Evolutionary conservation across 306 rosid genomes (phyloP).

Genomic region (Vachellia collinsii): DNA sequence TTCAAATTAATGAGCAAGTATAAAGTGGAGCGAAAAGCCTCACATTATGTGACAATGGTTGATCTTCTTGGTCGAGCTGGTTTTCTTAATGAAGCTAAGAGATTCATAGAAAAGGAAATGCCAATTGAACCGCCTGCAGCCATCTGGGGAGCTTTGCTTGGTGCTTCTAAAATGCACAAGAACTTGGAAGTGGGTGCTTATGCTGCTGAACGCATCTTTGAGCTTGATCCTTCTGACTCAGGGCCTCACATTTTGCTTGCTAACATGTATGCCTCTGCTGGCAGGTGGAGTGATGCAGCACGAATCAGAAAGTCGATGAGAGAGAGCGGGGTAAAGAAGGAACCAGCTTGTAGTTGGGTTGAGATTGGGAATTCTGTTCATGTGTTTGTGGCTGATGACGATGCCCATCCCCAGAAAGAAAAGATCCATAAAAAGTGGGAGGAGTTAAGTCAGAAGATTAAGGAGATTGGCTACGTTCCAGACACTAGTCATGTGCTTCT

Average conservation of each 20-base stretch:
- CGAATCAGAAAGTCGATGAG: constrained; percentile 50
- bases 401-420: constrained; percentile 51
- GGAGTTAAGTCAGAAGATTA: constrained; percentile 46
- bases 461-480: constrained; percentile 58
- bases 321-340: constrained; percentile 45
- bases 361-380: constrained; percentile 54
- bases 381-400: constrained; percentile 46
- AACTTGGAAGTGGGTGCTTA: constrained; percentile 47
- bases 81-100: constrained; percentile 53
- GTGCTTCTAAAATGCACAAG: constrained; percentile 55
- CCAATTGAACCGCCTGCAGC: constrained; percentile 49
- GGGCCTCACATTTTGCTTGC: constrained; percentile 54
- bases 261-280: constrained; percentile 56
- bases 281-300: constrained; percentile 55
- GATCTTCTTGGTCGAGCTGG: constrained; percentile 64
- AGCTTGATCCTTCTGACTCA: constrained; percentile 55
- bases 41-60: constrained; percentile 48
- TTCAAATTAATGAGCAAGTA: constrained; percentile 50
- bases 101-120: constrained; percentile 47
- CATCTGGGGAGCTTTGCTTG: constrained; percentile 58
- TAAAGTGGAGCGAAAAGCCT: constrained; percentile 44
- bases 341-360: constrained; percentile 50
- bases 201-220: constrained; percentile 52
- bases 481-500: constrained; percentile 58
- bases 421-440: constrained; percentile 50